Evolutionary conservation across 305 asterid species (phyloP).

Genomic region (Plantago lanceolata): DNA sequence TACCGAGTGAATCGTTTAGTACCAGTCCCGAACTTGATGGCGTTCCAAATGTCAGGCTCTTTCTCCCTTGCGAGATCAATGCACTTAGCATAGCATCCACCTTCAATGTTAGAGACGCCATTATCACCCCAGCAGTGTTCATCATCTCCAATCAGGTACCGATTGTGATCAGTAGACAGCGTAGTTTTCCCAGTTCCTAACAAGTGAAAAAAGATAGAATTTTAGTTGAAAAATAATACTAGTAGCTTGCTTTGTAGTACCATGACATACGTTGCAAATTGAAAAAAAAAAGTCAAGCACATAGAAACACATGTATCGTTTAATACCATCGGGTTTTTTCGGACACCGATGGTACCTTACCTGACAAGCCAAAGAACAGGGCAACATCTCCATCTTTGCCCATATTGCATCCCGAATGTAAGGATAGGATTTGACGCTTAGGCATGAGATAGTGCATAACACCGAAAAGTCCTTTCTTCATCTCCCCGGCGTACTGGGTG

Average conservation of each 20-base stretch:
- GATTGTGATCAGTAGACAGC: slow-evolving; percentile 85
- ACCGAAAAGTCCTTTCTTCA: slow-evolving; percentile 98
- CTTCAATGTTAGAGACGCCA: slow-evolving; percentile 92
- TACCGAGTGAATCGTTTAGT: slow-evolving; percentile 18
- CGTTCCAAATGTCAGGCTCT: slow-evolving; percentile 99
- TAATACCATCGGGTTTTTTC: slow-evolving; percentile 29
- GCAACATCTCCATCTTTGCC: slow-evolving; percentile 97
- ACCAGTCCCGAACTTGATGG: slow-evolving; percentile 98
- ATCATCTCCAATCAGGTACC: slow-evolving; percentile 92
- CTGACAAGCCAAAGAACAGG: slow-evolving; percentile 97
- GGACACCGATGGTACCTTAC: slow-evolving; percentile 42
- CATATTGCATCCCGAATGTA: slow-evolving; percentile 99
- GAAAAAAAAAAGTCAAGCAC: slow-evolving; percentile 23
- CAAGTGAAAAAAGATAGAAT: background rate
- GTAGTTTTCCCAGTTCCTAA: slow-evolving; percentile 98
- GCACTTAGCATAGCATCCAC: slow-evolving; percentile 98
- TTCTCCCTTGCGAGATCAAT: slow-evolving; percentile 80
- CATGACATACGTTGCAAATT: slow-evolving; percentile 5
- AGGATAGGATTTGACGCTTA: slow-evolving; percentile 84
- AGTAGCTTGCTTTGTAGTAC: slow-evolving; percentile 4
- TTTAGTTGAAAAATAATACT: slow-evolving; percentile 3
- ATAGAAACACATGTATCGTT: slow-evolving; percentile 28
- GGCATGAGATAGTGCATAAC: slow-evolving; percentile 99
- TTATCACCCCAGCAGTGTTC: slow-evolving; percentile 97
- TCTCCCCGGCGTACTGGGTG: slow-evolving; percentile 99